Base-by-base conservation (phyloP, 495 filamentous ascomycete species). In the Penicillium chermesinum region DNA sequence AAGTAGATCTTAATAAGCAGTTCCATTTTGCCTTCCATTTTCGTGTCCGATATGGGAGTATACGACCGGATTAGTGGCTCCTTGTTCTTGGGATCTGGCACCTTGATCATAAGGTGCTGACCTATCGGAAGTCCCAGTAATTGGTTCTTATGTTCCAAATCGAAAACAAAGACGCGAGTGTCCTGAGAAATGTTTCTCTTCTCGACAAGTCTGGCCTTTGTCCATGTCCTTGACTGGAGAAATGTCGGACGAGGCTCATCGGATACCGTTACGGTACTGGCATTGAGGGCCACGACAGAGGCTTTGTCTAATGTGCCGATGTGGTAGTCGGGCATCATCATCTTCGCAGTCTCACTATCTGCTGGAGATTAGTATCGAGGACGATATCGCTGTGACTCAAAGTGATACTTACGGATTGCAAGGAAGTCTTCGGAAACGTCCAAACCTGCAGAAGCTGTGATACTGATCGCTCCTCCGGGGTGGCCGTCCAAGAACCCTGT, bases 381-480 rank as follows among this genome's bases (percentile, higher is more conserved):
- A 8, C 12, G 5, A 19, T 2, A 44, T 41, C 1, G 21, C 10
- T 9, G 15, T 38, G 1, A n/a, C n/a, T n/a, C n/a, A n/a, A n/a
- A 15, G 42, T 5, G 32, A 36, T 19, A 75, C 87, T 78, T 79
- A 89, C 89, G 91, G 52, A 97, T 97, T 17, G 86, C 88, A 67
- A 95, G 79, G 61, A 97, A 97, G 55, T 97, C 91, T 54, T 96
- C 91, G 0, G 86, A 87, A n/a, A 76, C 82, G 70, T 97, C 90
- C 49, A 87, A 72, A 2, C 87, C 90, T 15, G 90, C 91, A 2
- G 85, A 88, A 37, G 84, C 83, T 46, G 84, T 80, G 61, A 97
- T 96, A 62, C 88, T 94, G 47, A 86, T 80, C 3, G 88, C 89
- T 44, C 91, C 91, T 38, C 91, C 91, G 2, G 91, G 91, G 69